These are phyloP conservation scores for Beauveria medogensis DNA, from an alignment of 2,329 filamentous ascomycete species.

Conservation along the genomic window DNA sequence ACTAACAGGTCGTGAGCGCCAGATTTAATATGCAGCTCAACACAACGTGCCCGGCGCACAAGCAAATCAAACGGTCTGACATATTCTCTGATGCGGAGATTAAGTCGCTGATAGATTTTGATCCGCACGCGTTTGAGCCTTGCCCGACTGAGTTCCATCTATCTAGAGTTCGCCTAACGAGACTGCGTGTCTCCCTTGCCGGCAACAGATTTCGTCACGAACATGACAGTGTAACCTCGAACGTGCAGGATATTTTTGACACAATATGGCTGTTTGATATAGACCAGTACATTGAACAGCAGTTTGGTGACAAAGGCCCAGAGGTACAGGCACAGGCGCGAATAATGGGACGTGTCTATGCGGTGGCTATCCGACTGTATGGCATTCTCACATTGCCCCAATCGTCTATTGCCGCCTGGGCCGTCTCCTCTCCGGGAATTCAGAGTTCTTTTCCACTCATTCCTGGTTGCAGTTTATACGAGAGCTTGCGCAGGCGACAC, in stretches of 20 bases:
- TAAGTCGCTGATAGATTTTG: neutral
- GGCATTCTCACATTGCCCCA: neutral
- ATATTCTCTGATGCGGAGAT: neutral
- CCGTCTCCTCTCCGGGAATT: neutral
- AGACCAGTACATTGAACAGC: neutral
- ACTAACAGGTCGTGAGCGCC: no score
- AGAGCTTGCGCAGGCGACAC: neutral
- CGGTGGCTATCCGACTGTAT: neutral
- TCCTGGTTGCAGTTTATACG: neutral
- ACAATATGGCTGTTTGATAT: neutral
- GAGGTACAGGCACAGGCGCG: neutral
- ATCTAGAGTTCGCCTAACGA: neutral
- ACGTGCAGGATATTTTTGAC: neutral
- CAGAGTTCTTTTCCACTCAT: neutral
- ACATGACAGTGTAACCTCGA: neutral
- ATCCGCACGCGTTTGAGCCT: neutral
- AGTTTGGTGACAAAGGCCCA: neutral
- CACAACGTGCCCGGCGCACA: neutral
- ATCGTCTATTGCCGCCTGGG: neutral
- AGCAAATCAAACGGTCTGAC: neutral
- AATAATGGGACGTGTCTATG: neutral
- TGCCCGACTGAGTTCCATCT: neutral
- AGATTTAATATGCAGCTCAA: slow-evolving; percentile 5
- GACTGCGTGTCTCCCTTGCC: neutral
- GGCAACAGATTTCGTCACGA: neutral